These are phyloP conservation scores for Knufia fluminis DNA, from an alignment of 2,329 filamentous ascomycete species.

Conservation along the genomic window DNA sequence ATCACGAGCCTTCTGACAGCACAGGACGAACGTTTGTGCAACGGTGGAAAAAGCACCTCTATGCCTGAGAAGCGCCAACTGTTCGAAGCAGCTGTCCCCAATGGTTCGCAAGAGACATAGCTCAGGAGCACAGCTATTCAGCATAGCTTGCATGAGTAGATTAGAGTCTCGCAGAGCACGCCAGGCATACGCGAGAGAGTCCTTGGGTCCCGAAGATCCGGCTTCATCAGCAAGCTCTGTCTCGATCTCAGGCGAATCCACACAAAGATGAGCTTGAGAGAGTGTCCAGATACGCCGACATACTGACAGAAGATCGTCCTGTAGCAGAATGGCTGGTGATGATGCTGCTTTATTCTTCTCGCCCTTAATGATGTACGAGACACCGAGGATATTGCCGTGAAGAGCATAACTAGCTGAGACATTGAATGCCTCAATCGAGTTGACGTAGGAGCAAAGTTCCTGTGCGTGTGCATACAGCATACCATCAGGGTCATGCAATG, in stretches of 20 bases:
- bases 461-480: neutral
- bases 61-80: constrained; percentile 75
- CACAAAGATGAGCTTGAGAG: constrained; percentile 71
- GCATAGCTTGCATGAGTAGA: neutral
- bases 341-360: neutral
- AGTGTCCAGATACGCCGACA: constrained; percentile 66
- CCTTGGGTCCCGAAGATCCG: constrained; percentile 69
- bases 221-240: constrained; percentile 53
- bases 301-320: constrained; percentile 24
- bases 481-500: neutral
- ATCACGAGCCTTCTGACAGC: constrained; percentile 59
- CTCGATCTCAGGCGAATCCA: constrained; percentile 89
- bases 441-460: neutral
- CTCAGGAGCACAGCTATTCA: neutral
- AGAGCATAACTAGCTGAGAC: constrained; percentile 11
- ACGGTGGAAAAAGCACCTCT: constrained; percentile 91
- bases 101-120: constrained; percentile 36
- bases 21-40: constrained; percentile 72
- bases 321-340: neutral
- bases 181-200: constrained; percentile 89
- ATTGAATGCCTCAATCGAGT: neutral
- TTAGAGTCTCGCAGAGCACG: constrained; percentile 79
- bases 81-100: constrained; percentile 67
- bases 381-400: constrained; percentile 17
- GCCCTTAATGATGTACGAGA: constrained; percentile 10